Conservation (phyloP, 1,139 yeast genomes). For the Kodamaea anthophila region DNA sequence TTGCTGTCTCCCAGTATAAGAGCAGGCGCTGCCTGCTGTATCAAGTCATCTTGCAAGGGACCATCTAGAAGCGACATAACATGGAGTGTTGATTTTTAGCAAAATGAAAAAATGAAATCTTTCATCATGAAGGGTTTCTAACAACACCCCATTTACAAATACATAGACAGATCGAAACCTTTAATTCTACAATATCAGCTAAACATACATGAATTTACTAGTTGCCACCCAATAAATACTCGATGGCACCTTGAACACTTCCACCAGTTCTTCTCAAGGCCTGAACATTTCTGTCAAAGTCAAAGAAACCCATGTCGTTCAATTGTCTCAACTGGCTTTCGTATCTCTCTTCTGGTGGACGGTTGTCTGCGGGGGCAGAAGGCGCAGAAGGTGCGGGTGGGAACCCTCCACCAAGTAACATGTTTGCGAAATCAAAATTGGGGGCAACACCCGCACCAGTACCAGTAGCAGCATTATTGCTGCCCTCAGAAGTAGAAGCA, state of each 20-base stretch:
- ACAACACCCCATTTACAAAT: too few relatives aligned
- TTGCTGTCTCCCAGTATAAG: background rate
- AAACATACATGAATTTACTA: constrained; percentile 2
- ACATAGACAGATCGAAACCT: too few relatives aligned
- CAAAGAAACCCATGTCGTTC: constrained; percentile 94
- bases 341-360: constrained; percentile 96
- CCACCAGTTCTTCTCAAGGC: constrained; percentile 96
- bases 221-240: constrained; percentile 53
- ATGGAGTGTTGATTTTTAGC: constrained; percentile 2
- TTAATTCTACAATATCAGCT: background rate
- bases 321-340: constrained; percentile 86
- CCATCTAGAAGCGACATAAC: constrained; percentile 3
- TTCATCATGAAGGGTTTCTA: too few relatives aligned
- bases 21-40: constrained; percentile 4
- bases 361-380: constrained; percentile 53
- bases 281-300: constrained; percentile 83
- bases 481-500: constrained; percentile 11
- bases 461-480: constrained; percentile 9
- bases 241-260: constrained; percentile 94
- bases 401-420: constrained; percentile 28
- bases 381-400: constrained; percentile 21
- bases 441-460: constrained; percentile 9
- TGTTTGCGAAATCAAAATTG: constrained; percentile 3
- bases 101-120: background rate
- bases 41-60: constrained; percentile 2